These are phyloP conservation scores for Podochytrium sp. DNA, from an alignment of 192 early-diverging fungal genomes.

Conservation along the genomic window DNA sequence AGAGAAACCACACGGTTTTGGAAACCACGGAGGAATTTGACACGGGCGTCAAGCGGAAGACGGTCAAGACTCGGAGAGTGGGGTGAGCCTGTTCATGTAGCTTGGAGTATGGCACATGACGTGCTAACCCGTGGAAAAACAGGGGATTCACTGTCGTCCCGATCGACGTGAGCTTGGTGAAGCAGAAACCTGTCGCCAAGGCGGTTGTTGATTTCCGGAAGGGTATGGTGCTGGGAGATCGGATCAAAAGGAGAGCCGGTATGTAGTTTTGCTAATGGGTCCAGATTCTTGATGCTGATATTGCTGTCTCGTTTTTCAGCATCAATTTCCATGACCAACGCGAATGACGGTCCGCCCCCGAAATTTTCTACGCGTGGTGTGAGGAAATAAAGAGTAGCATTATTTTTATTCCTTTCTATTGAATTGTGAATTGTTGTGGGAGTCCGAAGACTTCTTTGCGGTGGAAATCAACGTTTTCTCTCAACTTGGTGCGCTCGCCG, in stretches of 20 bases:
- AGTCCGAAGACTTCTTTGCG: too few species aligned
- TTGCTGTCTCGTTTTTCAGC: neutral
- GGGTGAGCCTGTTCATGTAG: neutral
- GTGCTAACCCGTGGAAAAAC: neutral
- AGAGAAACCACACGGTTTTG: neutral
- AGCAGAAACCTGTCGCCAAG: constrained; percentile 1
- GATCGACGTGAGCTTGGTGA: constrained; percentile 3
- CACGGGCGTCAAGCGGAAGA: neutral
- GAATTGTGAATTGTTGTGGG: too few species aligned
- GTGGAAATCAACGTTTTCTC: too few species aligned
- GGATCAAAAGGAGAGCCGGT: neutral
- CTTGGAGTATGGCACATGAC: neutral
- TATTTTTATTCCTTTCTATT: too few species aligned
- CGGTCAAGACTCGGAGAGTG: neutral
- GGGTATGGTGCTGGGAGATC: neutral
- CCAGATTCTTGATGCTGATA: neutral
- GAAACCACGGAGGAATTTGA: neutral
- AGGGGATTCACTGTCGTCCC: constrained; percentile 20
- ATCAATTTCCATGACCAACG: neutral
- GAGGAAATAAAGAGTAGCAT: neutral
- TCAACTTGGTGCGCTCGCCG: too few species aligned
- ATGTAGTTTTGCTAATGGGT: neutral
- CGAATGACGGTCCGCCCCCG: neutral
- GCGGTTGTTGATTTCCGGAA: constrained; percentile 2
- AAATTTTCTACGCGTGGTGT: neutral